Evolutionary conservation across 148 eudicot genomes (phyloP).

Genomic region (Silene uniflora): DNA sequence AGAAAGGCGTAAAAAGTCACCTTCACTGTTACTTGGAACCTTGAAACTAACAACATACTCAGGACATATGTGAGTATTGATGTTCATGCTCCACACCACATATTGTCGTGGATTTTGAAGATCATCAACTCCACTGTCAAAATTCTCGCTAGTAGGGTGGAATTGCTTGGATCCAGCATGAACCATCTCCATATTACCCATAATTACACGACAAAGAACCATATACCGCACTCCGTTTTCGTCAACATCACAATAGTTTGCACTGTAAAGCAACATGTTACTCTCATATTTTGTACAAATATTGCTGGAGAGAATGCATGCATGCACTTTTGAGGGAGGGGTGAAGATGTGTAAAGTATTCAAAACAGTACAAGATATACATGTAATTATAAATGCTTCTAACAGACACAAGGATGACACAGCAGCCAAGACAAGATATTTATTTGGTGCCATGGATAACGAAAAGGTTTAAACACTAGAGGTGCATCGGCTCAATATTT

Average conservation of each 20-base stretch:
- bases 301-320: not conserved
- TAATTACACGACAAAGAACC: conserved; percentile 81
- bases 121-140: conserved; percentile 91
- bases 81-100: conserved; percentile 83
- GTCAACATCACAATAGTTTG: conserved; percentile 67
- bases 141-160: conserved; percentile 75
- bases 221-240: conserved; percentile 73
- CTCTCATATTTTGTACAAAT: not conserved
- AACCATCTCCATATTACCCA: conserved; percentile 93
- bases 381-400: too few relatives aligned
- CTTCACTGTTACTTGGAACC: conserved; percentile 54
- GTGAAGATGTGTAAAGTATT: too few relatives aligned
- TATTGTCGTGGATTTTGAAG: conserved; percentile 60
- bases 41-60: conserved; percentile 86
- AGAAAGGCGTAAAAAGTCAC: conserved; percentile 40
- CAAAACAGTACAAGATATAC: too few relatives aligned
- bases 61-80: conserved; percentile 75
- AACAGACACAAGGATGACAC: not conserved
- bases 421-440: not conserved
- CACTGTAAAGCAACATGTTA: conserved; percentile 49
- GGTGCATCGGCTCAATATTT: too few relatives aligned
- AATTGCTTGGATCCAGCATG: conserved; percentile 68
- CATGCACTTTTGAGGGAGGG: not conserved
- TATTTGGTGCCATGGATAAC: not conserved
- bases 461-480: not conserved